Base-by-base conservation (phyloP, 2,329 filamentous ascomycete genomes). In the Colletotrichum viniferum region DNA sequence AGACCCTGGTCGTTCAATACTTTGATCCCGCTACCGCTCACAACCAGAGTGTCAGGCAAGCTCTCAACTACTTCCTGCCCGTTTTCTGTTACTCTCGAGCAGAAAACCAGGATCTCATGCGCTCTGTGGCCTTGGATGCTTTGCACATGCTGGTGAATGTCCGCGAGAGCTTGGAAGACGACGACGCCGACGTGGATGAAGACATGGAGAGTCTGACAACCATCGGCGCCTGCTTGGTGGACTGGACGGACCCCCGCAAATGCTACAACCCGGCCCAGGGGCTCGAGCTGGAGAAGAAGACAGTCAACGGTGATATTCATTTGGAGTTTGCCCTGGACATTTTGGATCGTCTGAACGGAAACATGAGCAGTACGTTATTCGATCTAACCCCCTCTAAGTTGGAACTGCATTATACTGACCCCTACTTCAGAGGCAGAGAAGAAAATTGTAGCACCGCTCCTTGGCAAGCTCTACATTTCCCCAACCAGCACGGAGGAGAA, bases 231-330 rank as follows among this genome's bases (percentile, higher is more conserved):
- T 96, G 96, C 80, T 86, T 98, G 9, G 92, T 96, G 1, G 96
- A 98, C 82, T 98, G 96, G 97, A 98, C 96, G 0, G 96, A 98
- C 83, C 96, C 96, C 48, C 89, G 96, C 65, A 96, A 97, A 83
- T 95, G 86, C 85, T 94, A 85, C 85, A 89, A 83, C 72, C 89
- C 86, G 78, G 87, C 84, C 6, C 79, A 85, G 2, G 80, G 88
- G 2, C 85, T 86, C 74, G 91, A 94, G 64, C 87, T 87, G 2
- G 88, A 90, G 69, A 93, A 91, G 83, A 93, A 90, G 86, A 88
- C 87, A 67, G 90, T 94, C 18, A 93, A 94, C 77, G 94, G 94
- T 10, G 93, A 96, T 82, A 92, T 96, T 4, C 96, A 98, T 81
- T 88, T 98, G 3, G 90, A 94, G 13, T 90, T 98, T 77, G 95